Base-by-base conservation (phyloP, 2,329 filamentous ascomycete genomes). In the Xylaria sp. region DNA sequence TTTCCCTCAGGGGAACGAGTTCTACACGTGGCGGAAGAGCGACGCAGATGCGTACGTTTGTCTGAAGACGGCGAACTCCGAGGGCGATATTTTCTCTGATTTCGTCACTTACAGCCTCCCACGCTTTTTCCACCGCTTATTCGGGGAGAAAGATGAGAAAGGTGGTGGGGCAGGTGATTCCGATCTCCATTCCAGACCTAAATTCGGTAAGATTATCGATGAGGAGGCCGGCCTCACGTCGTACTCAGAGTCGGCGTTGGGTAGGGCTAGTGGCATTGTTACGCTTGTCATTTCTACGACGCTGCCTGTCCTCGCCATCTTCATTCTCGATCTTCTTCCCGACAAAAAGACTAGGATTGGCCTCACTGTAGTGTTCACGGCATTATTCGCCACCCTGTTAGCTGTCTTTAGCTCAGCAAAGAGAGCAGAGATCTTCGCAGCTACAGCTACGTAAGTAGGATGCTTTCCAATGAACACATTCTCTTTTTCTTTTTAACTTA, bases 151-250 rank as follows among this genome's bases (percentile, higher is more conserved):
- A 59, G 39, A 32, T 32, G 42, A 27, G 24, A 27, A 27, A 27
- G 4, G 24, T 27, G 24, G 24, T 4, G 24, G 24, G 24, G 24
- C 24, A 27, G 24, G 24, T 27, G 24, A 27, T 27, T 27, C 24
- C 4, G 24, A 27, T 27, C 24, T 27, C 24, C 24, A 4, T 27
- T 27, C 24, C 4, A 4, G 24, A 4, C 24, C 24, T 27, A 27
- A 27, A 27, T 27, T 27, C 24, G 42, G 56, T 9, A 59, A n/a
- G 39, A 32, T 59, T 8, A 48, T 59, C 27, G 56, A 59, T 17
- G 12, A 30, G 19, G 9, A 11, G 14, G 48, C 56, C 6, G 21
- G 39, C 6, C 24, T 34, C 14, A 48, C 39, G 12, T 48, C 42
- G 4, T 30, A 32, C n/a, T 48, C 56, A 9, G 56, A 48, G 48